Percentiles rank a stretch among this genome's conserved stretches.
Conservation (phyloP, 2,329 filamentous ascomycete species). For the Nothophoma quercina region DNA sequence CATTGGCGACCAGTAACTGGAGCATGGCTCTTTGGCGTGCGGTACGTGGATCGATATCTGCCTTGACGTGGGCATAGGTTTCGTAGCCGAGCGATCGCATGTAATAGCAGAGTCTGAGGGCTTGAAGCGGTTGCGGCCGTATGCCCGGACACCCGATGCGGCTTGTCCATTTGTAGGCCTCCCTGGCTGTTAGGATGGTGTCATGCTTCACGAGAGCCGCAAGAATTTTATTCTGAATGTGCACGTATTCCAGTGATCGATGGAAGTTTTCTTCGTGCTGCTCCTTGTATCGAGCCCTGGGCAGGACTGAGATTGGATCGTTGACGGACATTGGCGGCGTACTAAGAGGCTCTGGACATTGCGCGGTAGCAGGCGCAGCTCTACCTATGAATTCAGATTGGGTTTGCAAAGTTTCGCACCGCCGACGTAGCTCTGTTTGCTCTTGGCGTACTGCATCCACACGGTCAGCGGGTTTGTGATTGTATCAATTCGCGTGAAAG, state of each 20-base stretch:
- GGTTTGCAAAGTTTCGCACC: neutral
- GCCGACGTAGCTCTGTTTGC: neutral
- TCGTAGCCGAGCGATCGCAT: slow-evolving; percentile 38
- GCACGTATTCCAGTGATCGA: slow-evolving; percentile 25
- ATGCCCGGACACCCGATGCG: slow-evolving; percentile 10
- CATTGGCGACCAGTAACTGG: slow-evolving; percentile 23
- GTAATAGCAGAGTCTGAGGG: slow-evolving; percentile 41
- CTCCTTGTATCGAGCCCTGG: slow-evolving; percentile 28
- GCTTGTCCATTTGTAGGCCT: slow-evolving; percentile 26
- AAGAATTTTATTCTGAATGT: slow-evolving; percentile 27
- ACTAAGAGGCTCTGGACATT: too few species aligned
- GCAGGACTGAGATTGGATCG: slow-evolving; percentile 20
- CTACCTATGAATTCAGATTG: neutral
- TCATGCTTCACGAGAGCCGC: slow-evolving; percentile 16
- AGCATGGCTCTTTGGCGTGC: neutral
- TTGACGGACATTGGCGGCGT: neutral
- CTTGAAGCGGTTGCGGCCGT: slow-evolving; percentile 21
- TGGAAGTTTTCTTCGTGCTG: slow-evolving; percentile 19
- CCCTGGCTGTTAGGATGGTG: slow-evolving; percentile 20
- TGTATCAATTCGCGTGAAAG: neutral
- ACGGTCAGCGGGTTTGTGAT: neutral
- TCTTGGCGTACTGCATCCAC: neutral
- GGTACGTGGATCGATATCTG: neutral
- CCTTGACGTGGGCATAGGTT: slow-evolving; percentile 26
- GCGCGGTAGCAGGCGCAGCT: too few species aligned